Conservation (phyloP, 2,329 filamentous ascomycete genomes). For the Sordariomycetes sp. region DNA sequence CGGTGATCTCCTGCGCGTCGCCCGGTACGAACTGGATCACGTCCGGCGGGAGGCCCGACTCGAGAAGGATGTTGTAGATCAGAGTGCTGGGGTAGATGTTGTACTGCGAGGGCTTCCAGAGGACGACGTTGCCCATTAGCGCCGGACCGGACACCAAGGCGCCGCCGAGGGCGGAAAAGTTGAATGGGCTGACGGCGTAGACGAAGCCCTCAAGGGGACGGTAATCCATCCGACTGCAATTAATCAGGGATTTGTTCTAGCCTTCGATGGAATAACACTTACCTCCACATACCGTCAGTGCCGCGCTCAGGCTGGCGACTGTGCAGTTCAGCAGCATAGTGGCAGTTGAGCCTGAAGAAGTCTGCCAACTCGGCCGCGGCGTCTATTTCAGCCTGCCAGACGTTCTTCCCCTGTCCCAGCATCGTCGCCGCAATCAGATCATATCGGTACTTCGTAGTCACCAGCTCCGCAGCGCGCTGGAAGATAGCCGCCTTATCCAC, state of each 20-base stretch:
- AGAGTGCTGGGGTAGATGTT: constrained; percentile 20
- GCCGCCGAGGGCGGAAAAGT: constrained; percentile 30
- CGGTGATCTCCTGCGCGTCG: constrained; percentile 21
- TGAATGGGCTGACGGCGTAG: constrained; percentile 30
- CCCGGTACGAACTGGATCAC: constrained; percentile 27
- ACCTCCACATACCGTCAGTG: constrained; percentile 7
- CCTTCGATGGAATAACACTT: too few species aligned
- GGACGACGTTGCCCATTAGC: constrained; percentile 28
- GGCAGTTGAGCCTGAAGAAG: constrained; percentile 23
- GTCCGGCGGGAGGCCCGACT: constrained; percentile 24
- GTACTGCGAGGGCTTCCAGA: constrained; percentile 26
- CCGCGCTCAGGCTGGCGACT: constrained; percentile 21
- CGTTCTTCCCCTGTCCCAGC: constrained; percentile 30
- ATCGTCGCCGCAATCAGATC: constrained; percentile 28
- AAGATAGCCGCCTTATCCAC: constrained; percentile 25
- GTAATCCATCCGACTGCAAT: constrained; percentile 23
- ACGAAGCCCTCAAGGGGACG: constrained; percentile 31
- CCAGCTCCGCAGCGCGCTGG: constrained; percentile 20
- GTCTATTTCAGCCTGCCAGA: constrained; percentile 28
- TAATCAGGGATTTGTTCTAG: too few species aligned
- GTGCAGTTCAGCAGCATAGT: constrained; percentile 22
- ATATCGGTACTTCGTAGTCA: constrained; percentile 14
- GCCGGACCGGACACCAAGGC: constrained; percentile 24
- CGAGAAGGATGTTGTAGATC: constrained; percentile 24
- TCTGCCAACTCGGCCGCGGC: constrained; percentile 24